phyloP scores from a whole-genome alignment of 805 yeast genomes.

The Metschnikowia lochheadii region DNA sequence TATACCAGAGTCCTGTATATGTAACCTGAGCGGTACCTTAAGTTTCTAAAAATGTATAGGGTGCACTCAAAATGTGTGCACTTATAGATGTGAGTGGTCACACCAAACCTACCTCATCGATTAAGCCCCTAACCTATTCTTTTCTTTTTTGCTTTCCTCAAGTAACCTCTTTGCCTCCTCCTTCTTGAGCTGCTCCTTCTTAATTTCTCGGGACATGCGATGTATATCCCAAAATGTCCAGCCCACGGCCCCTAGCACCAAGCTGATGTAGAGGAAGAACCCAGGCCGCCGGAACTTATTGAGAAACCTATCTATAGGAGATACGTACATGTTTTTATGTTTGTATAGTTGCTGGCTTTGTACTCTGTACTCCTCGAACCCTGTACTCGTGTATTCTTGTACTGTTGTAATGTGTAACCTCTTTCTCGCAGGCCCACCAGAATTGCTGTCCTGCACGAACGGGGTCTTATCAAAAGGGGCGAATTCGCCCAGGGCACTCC shows the following conservation, averaged over 20 bases:
- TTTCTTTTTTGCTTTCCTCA: background rate
- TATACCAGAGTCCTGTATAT: too few relatives aligned
- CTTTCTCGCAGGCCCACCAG: too few relatives aligned
- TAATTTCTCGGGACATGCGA: slow-evolving; percentile 13
- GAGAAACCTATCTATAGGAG: slow-evolving; percentile 29
- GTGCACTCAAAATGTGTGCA: too few relatives aligned
- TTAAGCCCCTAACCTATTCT: too few relatives aligned
- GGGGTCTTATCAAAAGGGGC: slow-evolving; percentile 3
- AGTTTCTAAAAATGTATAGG: too few relatives aligned
- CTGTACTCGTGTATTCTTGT: too few relatives aligned
- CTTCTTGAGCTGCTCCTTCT: slow-evolving; percentile 8
- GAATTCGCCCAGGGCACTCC: background rate
- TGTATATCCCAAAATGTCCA: slow-evolving; percentile 20
- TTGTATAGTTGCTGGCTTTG: background rate
- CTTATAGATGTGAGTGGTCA: too few relatives aligned
- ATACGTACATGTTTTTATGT: slow-evolving; percentile 11
- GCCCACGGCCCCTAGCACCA: slow-evolving; percentile 24
- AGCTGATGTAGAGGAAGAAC: slow-evolving; percentile 30
- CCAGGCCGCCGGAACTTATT: slow-evolving; percentile 31
- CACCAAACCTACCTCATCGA: too few relatives aligned
- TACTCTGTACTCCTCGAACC: too few relatives aligned
- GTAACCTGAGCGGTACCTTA: too few relatives aligned
- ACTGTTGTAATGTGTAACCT: too few relatives aligned
- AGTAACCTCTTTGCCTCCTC: slow-evolving; percentile 4
- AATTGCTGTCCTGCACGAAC: slow-evolving; percentile 13